Evolutionary conservation across 805 yeast species (phyloP).

Genomic region (Cyberlindnera nakhonratchasimensis): DNA sequence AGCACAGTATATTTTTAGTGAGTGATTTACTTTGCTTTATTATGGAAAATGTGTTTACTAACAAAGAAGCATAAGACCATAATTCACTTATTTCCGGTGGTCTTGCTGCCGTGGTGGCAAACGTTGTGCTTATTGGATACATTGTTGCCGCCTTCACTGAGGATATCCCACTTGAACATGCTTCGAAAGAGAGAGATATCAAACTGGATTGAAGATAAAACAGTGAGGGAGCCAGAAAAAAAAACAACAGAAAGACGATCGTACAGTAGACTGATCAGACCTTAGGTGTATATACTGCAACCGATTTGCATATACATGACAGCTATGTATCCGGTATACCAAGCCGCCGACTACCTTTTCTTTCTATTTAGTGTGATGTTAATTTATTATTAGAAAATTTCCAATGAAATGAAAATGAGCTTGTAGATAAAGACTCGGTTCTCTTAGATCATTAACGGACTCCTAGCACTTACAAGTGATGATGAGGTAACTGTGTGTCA

Average conservation of each 20-base stretch:
- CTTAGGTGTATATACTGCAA: too few species aligned
- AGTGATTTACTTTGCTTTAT: constrained; percentile 5
- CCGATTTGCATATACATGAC: too few species aligned
- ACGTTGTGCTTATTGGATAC: constrained; percentile 68
- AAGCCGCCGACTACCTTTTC: too few species aligned
- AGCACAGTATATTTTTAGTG: constrained; percentile 38
- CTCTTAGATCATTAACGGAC: too few species aligned
- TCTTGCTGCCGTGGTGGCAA: constrained; percentile 73
- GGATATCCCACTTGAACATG: constrained; percentile 37
- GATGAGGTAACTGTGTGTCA: too few species aligned
- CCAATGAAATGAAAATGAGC: too few species aligned
- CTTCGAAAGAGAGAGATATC: constrained; percentile 37
- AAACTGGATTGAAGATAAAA: constrained; percentile 22
- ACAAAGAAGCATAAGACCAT: constrained; percentile 13
- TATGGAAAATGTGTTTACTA: constrained; percentile 16
- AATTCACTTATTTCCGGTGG: constrained; percentile 75
- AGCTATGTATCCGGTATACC: too few species aligned
- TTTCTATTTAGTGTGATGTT: too few species aligned
- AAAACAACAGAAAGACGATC: neutral
- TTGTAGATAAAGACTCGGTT: too few species aligned
- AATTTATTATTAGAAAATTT: too few species aligned
- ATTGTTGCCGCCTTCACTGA: constrained; percentile 73
- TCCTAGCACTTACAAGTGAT: too few species aligned
- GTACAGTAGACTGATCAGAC: neutral
- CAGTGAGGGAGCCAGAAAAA: neutral